phyloP scores from a whole-genome alignment of 2,329 filamentous ascomycete species.

The Madurella fahalii region DNA sequence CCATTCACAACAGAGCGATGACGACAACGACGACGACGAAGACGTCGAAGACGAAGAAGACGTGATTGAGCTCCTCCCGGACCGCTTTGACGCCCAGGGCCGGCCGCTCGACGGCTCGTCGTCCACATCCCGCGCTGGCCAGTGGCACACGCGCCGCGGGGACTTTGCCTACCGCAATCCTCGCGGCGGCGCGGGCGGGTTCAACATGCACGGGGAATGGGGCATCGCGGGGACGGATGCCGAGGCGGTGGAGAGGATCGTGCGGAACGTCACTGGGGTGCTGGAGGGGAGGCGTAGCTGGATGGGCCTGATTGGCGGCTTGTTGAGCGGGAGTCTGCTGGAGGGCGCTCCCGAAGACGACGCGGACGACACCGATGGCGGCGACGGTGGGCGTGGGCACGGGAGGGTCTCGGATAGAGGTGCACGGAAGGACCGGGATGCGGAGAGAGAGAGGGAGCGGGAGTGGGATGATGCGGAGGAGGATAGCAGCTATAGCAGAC shows the following conservation, averaged over 20 bases:
- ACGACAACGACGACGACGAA: constrained; percentile 31
- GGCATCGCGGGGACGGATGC: constrained; percentile 42
- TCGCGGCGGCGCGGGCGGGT: constrained; percentile 24
- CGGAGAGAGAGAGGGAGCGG: constrained; percentile 4
- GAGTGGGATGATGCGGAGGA: constrained; percentile 17
- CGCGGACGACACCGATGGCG: background rate
- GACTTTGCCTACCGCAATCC: constrained; percentile 38
- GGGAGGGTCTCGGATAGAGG: constrained; percentile 1
- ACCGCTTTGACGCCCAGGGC: constrained; percentile 45
- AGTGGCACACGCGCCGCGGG: constrained; percentile 38
- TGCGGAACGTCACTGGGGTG: constrained; percentile 29
- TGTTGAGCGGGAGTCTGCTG: constrained; percentile 27
- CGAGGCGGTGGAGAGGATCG: constrained; percentile 38
- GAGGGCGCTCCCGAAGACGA: constrained; percentile 1
- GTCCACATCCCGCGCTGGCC: background rate
- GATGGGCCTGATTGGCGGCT: constrained; percentile 28
- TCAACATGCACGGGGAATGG: constrained; percentile 42
- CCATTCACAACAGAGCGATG: constrained; percentile 18
- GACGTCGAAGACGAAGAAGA: constrained; percentile 36
- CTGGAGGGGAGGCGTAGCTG: constrained; percentile 30
- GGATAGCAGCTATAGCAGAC: background rate
- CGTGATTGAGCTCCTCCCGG: constrained; percentile 42
- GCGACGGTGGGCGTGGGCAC: background rate
- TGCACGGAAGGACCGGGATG: background rate
- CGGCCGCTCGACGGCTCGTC: constrained; percentile 34